Base-by-base conservation (phyloP, 768 basidiomycete genomes). In the Saitozyma podzolica region DNA sequence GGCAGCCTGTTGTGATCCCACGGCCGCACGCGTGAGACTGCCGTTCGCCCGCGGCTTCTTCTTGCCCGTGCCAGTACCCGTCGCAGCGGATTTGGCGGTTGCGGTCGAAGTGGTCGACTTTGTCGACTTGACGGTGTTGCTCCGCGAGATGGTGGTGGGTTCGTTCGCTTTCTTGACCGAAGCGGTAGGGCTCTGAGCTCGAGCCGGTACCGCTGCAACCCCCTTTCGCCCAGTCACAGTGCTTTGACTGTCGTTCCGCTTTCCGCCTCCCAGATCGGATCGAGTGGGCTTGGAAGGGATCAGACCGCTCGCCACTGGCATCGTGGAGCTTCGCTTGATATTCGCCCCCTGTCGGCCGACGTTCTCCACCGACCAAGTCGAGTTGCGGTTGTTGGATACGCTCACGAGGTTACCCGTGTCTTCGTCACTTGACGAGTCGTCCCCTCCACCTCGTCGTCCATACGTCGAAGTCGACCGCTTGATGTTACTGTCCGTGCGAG, bases 401-500 rank as follows among this genome's bases (percentile, higher is more conserved):
- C 68, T 62, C 43, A 79, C 70, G 17, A 79, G 59, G 40, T 66
- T 65, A 14, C 73, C 74, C 4, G 17, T 54, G 39, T 73, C 76
- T 13, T 76, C 75, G 47, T 79, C 78, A 3, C 54, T 57, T 39
- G 64, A 67, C 7, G 71, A 73, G 29, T 70, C 67, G 53, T 71
- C 69, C 10, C 58, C 66, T 9, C 63, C 67, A 40, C 62, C 56
- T 16, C 65, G 54, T 43, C 67, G 20, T n/a, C 63, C 61, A 49
- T 55, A 65, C 16, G 17, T 20, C 1, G 72, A 68, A 14, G 57
- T 17, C 10, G 55, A 47, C 7, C 72, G 69, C 62, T 71, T 74
- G 40, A 79, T 50, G 58, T 79, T 79, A 16, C 66, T 58, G 56
- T 79, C 78, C 5, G 78, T 79, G 51, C 78, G 56, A 40, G 78